Conservation (phyloP, 192 early-diverging fungal species). For the Neocallimastix lanati region DNA sequence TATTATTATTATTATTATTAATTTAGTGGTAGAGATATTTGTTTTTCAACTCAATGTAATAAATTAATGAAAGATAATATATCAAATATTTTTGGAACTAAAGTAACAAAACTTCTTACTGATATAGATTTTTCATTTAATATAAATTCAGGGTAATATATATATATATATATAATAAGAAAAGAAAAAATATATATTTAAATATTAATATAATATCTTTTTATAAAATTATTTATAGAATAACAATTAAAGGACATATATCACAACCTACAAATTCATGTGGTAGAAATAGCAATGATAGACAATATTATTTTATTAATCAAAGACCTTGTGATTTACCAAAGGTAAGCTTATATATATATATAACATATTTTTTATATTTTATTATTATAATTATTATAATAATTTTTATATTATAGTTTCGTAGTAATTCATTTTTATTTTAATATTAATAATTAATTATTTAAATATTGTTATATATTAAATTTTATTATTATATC, state of each 20-base stretch:
- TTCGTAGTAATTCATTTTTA: too few relatives aligned
- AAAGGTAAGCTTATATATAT: slow-evolving; percentile 31
- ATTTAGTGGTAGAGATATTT: slow-evolving; percentile 19
- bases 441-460: too few relatives aligned
- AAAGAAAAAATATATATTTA: neutral
- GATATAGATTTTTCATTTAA: slow-evolving; percentile 16
- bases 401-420: too few relatives aligned
- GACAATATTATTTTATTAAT: slow-evolving; percentile 81
- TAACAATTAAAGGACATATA: slow-evolving; percentile 17
- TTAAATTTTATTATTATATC: too few relatives aligned
- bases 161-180: neutral
- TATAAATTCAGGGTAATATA: neutral
- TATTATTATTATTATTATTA: too few relatives aligned
- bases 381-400: too few relatives aligned
- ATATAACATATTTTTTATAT: too few relatives aligned
- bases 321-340: slow-evolving; percentile 71
- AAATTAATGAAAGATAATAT: slow-evolving; percentile 42
- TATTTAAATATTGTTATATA: too few relatives aligned
- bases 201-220: slow-evolving; percentile 2
- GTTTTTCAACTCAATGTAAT: slow-evolving; percentile 45
- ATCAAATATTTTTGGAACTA: slow-evolving; percentile 55
- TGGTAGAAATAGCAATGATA: slow-evolving; percentile 56
- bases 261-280: slow-evolving; percentile 42
- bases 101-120: slow-evolving; percentile 15
- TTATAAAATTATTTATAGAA: too few relatives aligned